A percentile compares a stretch with the other conserved stretches of the same genome.
Evolutionary conservation across 192 early-diverging fungal species (phyloP).

Genomic region (Coemansia sp.): DNA sequence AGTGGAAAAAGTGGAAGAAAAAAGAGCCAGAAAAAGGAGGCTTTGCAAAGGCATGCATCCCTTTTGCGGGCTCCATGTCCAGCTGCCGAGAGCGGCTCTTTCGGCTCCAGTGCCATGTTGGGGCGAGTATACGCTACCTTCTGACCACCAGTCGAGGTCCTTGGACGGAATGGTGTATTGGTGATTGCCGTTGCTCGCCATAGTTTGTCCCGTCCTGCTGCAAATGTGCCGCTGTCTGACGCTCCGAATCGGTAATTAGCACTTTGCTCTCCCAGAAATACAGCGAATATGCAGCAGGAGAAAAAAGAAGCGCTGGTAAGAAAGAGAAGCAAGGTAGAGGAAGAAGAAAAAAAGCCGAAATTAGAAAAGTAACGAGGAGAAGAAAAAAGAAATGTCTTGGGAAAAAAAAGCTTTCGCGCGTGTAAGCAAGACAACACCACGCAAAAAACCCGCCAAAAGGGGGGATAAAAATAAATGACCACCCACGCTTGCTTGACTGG

Average conservation of each 20-base stretch:
- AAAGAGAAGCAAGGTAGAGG: slow-evolving; percentile 5
- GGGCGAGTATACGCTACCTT: slow-evolving; percentile 33
- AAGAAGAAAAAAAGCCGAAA: slow-evolving; percentile 2
- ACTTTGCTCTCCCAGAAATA: too few relatives aligned
- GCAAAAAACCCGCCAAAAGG: neutral
- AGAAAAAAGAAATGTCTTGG: slow-evolving; percentile 5
- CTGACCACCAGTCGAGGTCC: slow-evolving; percentile 53
- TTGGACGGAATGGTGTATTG: slow-evolving; percentile 41
- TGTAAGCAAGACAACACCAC: slow-evolving; percentile 9
- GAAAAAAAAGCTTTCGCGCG: slow-evolving; percentile 8
- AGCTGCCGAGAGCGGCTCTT: neutral
- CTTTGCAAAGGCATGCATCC: slow-evolving; percentile 5
- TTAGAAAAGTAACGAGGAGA: slow-evolving; percentile 8
- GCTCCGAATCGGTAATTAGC: neutral
- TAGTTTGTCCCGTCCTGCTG: neutral
- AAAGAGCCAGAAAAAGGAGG: slow-evolving; percentile 4
- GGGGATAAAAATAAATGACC: neutral
- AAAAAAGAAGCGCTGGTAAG: slow-evolving; percentile 19
- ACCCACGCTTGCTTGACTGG: too few relatives aligned
- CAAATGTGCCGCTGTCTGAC: neutral
- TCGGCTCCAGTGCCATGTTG: neutral
- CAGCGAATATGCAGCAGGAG: neutral
- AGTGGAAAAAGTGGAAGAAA: neutral
- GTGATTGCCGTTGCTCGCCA: slow-evolving; percentile 15
- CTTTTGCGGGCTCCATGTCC: neutral